These are phyloP conservation scores for Hypomyces perniciosus DNA, from an alignment of 2,329 filamentous ascomycete genomes.

Conservation along the genomic window DNA sequence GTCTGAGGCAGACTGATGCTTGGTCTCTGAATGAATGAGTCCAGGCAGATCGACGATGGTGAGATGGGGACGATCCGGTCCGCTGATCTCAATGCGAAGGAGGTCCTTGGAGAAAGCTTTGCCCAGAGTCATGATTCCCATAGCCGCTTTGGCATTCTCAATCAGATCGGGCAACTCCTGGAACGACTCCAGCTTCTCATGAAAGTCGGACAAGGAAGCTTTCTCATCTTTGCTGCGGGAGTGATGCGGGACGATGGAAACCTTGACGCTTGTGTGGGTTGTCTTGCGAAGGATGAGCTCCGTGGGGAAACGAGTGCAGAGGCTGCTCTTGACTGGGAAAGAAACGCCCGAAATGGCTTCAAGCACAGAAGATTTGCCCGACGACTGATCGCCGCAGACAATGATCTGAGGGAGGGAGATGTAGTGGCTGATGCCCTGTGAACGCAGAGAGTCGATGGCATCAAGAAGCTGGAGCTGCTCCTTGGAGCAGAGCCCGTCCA, in stretches of 20 bases:
- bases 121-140: conserved; percentile 39
- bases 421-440: conserved; percentile 29
- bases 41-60: conserved; percentile 57
- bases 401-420: conserved; percentile 42
- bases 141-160: conserved; percentile 35
- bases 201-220: conserved; percentile 5
- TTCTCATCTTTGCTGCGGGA: conserved; percentile 7
- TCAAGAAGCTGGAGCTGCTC: conserved; percentile 25
- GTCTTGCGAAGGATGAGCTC: conserved; percentile 43
- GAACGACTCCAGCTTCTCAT: conserved; percentile 1
- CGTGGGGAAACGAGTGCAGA: conserved; percentile 52
- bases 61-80: conserved; percentile 45
- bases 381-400: conserved; percentile 49
- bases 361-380: conserved; percentile 52
- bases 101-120: conserved; percentile 41
- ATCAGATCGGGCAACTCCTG: conserved; percentile 25
- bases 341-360: conserved; percentile 51
- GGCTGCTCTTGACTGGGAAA: conserved; percentile 44
- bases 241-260: conserved; percentile 17
- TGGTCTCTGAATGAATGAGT: conserved; percentile 43
- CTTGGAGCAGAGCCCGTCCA: conserved; percentile 11
- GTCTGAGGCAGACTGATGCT: conserved; percentile 39
- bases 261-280: conserved; percentile 14
- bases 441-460: conserved; percentile 30
- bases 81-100: conserved; percentile 44